Conservation (phyloP, 23 red algal genomes). For the Gracilaria domingensis region DNA sequence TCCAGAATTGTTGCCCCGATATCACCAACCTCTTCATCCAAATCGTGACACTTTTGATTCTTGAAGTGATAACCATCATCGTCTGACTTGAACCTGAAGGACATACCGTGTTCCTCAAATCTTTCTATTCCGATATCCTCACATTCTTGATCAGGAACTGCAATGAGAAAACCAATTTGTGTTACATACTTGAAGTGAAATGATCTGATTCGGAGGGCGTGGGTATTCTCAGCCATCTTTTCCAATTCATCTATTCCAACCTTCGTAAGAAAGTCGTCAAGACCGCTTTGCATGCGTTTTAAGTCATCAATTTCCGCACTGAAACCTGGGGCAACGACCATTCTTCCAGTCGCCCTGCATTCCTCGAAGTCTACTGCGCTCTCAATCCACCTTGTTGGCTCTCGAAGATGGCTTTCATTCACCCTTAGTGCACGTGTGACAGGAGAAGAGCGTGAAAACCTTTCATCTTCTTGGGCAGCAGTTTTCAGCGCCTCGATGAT, state of each 20-base stretch:
- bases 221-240: slow-evolving; percentile 6
- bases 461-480: slow-evolving; percentile 29
- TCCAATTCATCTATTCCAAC: slow-evolving; percentile 46
- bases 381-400: slow-evolving; percentile 62
- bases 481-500: slow-evolving; percentile 50
- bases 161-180: slow-evolving; percentile 65
- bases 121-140: slow-evolving; percentile 39
- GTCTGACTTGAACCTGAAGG: slow-evolving; percentile 45
- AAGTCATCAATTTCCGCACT: slow-evolving; percentile 67
- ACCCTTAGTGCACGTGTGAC: slow-evolving; percentile 5
- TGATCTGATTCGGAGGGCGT: not conserved
- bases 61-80: slow-evolving; percentile 67
- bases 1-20: slow-evolving; percentile 58
- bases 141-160: slow-evolving; percentile 22
- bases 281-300: slow-evolving; percentile 23
- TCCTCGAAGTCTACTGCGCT: slow-evolving; percentile 68
- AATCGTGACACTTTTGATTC: slow-evolving; percentile 48
- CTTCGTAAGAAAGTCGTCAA: slow-evolving; percentile 66
- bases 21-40: slow-evolving; percentile 74
- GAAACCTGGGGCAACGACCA: slow-evolving; percentile 55
- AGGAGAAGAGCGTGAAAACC: slow-evolving; percentile 29
- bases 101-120: slow-evolving; percentile 49
- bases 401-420: slow-evolving; percentile 34
- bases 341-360: slow-evolving; percentile 30
- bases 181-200: slow-evolving; percentile 44